phyloP scores from a whole-genome alignment of 2,329 filamentous ascomycete genomes.

The Ophiostoma perfectum region DNA sequence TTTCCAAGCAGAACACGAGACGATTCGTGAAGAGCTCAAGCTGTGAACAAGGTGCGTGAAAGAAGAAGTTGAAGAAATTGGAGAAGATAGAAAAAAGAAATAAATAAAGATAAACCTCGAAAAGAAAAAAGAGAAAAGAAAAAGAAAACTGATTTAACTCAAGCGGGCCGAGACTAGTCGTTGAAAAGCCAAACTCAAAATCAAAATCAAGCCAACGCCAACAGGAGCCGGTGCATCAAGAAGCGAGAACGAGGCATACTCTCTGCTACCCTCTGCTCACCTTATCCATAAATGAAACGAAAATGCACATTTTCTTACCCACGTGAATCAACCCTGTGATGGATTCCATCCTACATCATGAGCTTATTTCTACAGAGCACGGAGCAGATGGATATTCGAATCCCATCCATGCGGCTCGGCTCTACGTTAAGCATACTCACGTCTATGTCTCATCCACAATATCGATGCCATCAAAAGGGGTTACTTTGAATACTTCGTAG shows the following conservation, averaged over 20 bases:
- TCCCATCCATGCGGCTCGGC: too few relatives aligned
- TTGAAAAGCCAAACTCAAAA: background rate
- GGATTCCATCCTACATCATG: too few relatives aligned
- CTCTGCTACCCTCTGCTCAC: background rate
- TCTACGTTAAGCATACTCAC: too few relatives aligned
- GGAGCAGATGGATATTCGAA: too few relatives aligned
- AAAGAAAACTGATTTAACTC: background rate
- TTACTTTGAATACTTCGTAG: too few relatives aligned
- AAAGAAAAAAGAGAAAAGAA: background rate
- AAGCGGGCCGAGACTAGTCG: conserved; percentile 1
- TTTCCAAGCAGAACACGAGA: background rate
- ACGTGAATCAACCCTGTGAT: too few relatives aligned
- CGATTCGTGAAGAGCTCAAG: background rate
- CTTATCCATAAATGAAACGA: too few relatives aligned
- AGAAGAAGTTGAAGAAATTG: background rate
- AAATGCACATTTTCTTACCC: too few relatives aligned
- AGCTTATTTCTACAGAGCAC: too few relatives aligned
- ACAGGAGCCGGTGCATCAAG: background rate
- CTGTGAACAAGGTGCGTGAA: background rate
- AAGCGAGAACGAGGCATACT: conserved; percentile 1
- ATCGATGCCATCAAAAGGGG: too few relatives aligned
- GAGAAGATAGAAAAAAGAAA: background rate
- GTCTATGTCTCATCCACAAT: too few relatives aligned
- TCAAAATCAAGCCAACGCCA: background rate
- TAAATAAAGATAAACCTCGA: background rate